Evolutionary conservation across 176 grass and related monocot genomes (phyloP).

Genomic region (Avena atlantica): DNA sequence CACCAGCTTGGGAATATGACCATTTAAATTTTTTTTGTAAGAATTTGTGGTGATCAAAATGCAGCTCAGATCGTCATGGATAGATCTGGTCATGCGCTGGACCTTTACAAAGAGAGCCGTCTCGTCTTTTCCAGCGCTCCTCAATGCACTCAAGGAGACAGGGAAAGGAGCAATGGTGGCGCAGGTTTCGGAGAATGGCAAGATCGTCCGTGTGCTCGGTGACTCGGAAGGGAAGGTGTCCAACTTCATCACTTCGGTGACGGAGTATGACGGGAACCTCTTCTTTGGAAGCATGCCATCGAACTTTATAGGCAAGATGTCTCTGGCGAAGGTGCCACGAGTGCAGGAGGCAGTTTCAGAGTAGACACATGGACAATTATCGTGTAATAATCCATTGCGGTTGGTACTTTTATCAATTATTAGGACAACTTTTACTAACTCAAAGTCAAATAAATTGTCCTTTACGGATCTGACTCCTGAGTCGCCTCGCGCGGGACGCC

Average conservation of each 20-base stretch:
- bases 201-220: not conserved
- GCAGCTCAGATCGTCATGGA: conserved; percentile 37
- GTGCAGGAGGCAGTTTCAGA: not conserved
- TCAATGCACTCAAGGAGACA: not conserved
- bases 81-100: conserved; percentile 45
- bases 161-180: conserved; percentile 51
- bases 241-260: conserved; percentile 60
- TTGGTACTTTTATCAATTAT: too few species aligned
- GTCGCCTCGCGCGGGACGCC: too few species aligned
- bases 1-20: not conserved
- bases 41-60: not conserved
- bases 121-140: conserved; percentile 50
- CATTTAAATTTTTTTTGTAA: not conserved
- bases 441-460: too few species aligned
- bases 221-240: conserved; percentile 33
- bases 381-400: too few species aligned
- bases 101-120: conserved; percentile 46
- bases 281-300: conserved; percentile 49
- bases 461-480: too few species aligned
- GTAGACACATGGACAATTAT: not conserved
- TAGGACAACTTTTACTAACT: too few species aligned
- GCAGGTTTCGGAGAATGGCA: not conserved
- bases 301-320: conserved; percentile 66
- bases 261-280: conserved; percentile 63
- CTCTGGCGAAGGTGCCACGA: conserved; percentile 18